Percentiles rank a stretch among this genome's conserved stretches.
These are phyloP conservation scores for Phylloporus sp. DNA, from an alignment of 1,284 basidiomycete genomes.

Conservation along the genomic window DNA sequence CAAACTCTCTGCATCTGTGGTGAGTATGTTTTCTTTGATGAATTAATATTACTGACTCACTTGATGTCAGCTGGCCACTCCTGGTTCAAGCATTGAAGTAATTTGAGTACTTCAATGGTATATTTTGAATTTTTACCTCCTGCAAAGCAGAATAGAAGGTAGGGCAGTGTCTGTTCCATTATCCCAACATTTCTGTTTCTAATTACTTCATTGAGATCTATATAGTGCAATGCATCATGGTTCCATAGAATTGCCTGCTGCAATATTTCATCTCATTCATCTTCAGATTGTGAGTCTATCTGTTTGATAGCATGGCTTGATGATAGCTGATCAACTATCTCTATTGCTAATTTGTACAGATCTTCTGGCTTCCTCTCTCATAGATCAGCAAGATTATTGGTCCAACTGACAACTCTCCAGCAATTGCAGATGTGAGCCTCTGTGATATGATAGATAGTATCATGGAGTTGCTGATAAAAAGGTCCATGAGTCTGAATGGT, in stretches of 20 bases:
- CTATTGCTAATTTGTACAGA: not conserved
- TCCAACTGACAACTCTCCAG: not conserved
- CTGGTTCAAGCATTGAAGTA: slow-evolving; percentile 8
- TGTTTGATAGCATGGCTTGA: not conserved
- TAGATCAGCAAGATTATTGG: too few relatives aligned
- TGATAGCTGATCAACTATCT: slow-evolving; percentile 6
- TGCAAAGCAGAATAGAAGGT: slow-evolving; percentile 7
- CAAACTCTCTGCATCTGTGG: not conserved
- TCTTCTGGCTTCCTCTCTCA: too few relatives aligned
- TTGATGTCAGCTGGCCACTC: slow-evolving; percentile 11
- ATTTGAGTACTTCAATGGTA: slow-evolving; percentile 12
- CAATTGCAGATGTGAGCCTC: not conserved
- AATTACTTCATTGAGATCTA: not conserved
- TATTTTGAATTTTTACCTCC: slow-evolving; percentile 12
- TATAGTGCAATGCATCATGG: not conserved
- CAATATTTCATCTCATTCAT: too few relatives aligned
- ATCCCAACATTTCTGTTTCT: slow-evolving; percentile 9
- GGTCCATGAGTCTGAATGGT: not conserved
- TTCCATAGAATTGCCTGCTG: not conserved
- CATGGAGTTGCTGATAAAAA: not conserved
- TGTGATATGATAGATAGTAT: not conserved
- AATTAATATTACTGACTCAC: not conserved
- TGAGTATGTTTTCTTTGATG: too few relatives aligned
- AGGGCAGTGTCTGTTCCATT: slow-evolving; percentile 14
- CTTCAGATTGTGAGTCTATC: too few relatives aligned